Conservation (phyloP, 2,329 filamentous ascomycete species). For the Trichoderma gracile region DNA sequence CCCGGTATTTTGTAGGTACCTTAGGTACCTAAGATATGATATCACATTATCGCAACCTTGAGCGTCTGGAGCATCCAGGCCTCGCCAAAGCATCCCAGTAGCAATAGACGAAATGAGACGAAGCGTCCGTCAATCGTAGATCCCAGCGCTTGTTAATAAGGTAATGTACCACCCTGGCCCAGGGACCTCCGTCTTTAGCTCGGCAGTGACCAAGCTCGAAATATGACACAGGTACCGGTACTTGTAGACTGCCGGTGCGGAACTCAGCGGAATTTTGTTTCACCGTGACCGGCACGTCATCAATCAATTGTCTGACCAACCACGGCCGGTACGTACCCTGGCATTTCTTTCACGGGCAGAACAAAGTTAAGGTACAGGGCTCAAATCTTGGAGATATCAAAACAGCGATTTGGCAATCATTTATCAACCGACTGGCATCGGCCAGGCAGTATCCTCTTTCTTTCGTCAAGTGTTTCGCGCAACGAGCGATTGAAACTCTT, state of each 20-base stretch:
- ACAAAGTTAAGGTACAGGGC: conserved; percentile 3
- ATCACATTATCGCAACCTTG: conserved; percentile 1
- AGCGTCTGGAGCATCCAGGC: conserved; percentile 21
- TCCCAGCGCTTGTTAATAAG: conserved; percentile 7
- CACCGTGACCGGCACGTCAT: conserved; percentile 28
- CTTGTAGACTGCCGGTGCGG: too few species aligned
- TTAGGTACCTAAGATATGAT: too few species aligned
- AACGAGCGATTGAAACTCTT: background rate
- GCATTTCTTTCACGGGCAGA: background rate
- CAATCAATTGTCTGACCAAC: background rate
- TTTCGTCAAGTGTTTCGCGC: background rate
- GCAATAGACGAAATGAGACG: conserved; percentile 18
- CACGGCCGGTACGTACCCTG: conserved; percentile 13
- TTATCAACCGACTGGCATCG: background rate
- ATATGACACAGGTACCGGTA: too few species aligned
- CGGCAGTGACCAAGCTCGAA: too few species aligned
- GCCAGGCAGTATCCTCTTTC: background rate
- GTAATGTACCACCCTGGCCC: background rate
- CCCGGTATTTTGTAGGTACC: too few species aligned
- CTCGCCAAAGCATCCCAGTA: conserved; percentile 13
- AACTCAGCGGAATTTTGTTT: conserved; percentile 30
- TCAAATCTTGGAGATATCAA: conserved; percentile 14
- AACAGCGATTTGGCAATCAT: background rate
- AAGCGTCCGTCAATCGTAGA: conserved; percentile 23
- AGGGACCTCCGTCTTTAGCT: background rate